Evolutionary conservation across 305 asterid genomes (phyloP), one percentile per base, ranked within the genome.

Genomic region (Fraxinus sp.): DNA sequence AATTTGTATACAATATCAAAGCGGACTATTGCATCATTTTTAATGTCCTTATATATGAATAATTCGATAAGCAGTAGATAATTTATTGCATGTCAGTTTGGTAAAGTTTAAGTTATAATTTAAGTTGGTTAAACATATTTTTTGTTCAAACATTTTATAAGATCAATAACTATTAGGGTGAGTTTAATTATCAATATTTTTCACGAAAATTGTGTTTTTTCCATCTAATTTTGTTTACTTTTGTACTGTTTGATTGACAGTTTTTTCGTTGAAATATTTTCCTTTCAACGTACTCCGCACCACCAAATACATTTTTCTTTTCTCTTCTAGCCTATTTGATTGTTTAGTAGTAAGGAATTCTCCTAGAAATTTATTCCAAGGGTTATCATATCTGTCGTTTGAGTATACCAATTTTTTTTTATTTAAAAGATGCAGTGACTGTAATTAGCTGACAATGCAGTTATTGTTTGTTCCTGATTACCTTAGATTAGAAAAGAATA

Each of bases 371-470:
- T 57, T n/a, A 57, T 55, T 55, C 24, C 57, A 46, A 11, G n/a
- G 6, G 18, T 20, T 57, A 57, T 32, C 22, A 32, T 18, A 3
- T 36, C 2, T 36, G 78, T 16, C 2, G 8, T 7, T 16, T 4
- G 5, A 64, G 30, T 74, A 59, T 59, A 59, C 30, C 22, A 7
- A 52, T n/a, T n/a, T n/a, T 0, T 1, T 20, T 57, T 57, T 59
- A 59, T 57, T 57, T 20, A 18, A 20, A 59, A 20, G 20, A 57
- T 18, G 68, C 68, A 5, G 81, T 62, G 88, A 83, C 88, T 78
- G 88, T 76, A 76, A 79, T 83, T 81, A 86, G 79, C 87, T 86
- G 87, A 88, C 88, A 84, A 75, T 28, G 18, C 84, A 86, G 86
- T 80, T 74, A 75, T 33, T 85, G 88, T 85, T 86, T 80, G 74